A percentile compares a stretch with the other conserved stretches of the same genome.
These are phyloP conservation scores for Annulohypoxylon maeteangense DNA, from an alignment of 495 filamentous ascomycete genomes.

Conservation along the genomic window DNA sequence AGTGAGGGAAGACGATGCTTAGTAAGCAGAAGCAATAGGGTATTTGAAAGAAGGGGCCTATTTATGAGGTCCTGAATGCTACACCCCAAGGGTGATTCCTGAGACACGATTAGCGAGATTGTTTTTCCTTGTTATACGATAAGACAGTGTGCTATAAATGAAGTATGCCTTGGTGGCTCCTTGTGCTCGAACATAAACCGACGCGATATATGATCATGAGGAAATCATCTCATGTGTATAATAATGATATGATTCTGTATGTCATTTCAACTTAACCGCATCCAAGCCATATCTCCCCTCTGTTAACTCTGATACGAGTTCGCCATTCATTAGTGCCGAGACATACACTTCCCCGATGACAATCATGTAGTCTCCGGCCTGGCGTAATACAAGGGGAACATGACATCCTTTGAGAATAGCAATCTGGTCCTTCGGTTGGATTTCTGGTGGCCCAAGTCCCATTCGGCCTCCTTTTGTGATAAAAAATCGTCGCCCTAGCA, in stretches of 20 bases:
- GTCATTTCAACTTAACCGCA: slow-evolving; percentile 31
- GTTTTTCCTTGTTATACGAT: not conserved
- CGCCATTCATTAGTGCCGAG: slow-evolving; percentile 21
- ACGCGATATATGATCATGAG: not conserved
- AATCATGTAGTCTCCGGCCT: slow-evolving; percentile 1
- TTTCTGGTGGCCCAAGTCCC: slow-evolving; percentile 27
- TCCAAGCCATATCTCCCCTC: not conserved
- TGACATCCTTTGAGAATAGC: slow-evolving; percentile 26
- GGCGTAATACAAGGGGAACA: slow-evolving; percentile 23
- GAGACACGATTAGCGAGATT: not conserved
- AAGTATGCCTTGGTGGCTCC: not conserved
- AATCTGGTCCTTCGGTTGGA: slow-evolving; percentile 3
- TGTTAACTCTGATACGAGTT: slow-evolving; percentile 9
- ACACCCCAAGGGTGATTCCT: too few species aligned
- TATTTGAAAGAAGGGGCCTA: too few species aligned
- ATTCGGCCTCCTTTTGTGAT: slow-evolving; percentile 23
- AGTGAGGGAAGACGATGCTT: too few species aligned
- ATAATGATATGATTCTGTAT: not conserved
- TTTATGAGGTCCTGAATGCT: too few species aligned
- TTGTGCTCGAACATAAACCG: too few species aligned
- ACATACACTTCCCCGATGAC: slow-evolving; percentile 23
- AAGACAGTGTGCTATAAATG: not conserved
- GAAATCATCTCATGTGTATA: not conserved
- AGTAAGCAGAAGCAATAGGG: too few species aligned
- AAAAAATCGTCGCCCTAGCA: slow-evolving; percentile 18